phyloP scores from a whole-genome alignment of 192 early-diverging fungal species.

The Funneliformis mosseae region DNA sequence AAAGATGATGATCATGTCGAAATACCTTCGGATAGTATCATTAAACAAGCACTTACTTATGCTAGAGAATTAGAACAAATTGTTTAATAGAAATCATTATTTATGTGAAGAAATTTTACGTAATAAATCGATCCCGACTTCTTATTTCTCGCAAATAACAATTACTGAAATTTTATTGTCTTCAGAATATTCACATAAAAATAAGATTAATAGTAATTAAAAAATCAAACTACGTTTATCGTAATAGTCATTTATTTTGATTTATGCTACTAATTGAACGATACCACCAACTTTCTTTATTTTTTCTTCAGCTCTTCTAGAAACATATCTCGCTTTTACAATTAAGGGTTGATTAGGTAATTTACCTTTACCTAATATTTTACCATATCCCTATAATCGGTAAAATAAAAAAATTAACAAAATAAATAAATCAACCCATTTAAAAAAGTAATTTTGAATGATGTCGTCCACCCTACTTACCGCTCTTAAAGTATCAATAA shows the following conservation, averaged over 20 bases:
- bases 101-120: too few species aligned
- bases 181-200: too few species aligned
- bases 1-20: slow-evolving; percentile 61
- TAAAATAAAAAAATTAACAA: slow-evolving; percentile 17
- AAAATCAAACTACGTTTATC: too few species aligned
- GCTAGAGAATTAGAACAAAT: slow-evolving; percentile 96
- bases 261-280: slow-evolving; percentile 63
- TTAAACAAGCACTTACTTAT: slow-evolving; percentile 84
- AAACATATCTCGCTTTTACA: slow-evolving; percentile 92
- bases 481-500: slow-evolving; percentile 82
- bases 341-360: slow-evolving; percentile 91
- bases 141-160: too few species aligned
- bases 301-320: slow-evolving; percentile 95
- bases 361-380: slow-evolving; percentile 94
- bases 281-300: slow-evolving; percentile 96
- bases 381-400: slow-evolving; percentile 79
- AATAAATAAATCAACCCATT: background rate
- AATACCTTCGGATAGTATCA: slow-evolving; percentile 84
- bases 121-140: too few species aligned
- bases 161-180: too few species aligned
- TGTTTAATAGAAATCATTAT: slow-evolving; percentile 58
- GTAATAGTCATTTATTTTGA: too few species aligned
- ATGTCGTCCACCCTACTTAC: slow-evolving; percentile 34
- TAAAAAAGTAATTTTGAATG: background rate
- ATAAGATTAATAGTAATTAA: too few species aligned